phyloP scores from a whole-genome alignment of 2,329 filamentous ascomycete species.

The Diplodia mutila region DNA sequence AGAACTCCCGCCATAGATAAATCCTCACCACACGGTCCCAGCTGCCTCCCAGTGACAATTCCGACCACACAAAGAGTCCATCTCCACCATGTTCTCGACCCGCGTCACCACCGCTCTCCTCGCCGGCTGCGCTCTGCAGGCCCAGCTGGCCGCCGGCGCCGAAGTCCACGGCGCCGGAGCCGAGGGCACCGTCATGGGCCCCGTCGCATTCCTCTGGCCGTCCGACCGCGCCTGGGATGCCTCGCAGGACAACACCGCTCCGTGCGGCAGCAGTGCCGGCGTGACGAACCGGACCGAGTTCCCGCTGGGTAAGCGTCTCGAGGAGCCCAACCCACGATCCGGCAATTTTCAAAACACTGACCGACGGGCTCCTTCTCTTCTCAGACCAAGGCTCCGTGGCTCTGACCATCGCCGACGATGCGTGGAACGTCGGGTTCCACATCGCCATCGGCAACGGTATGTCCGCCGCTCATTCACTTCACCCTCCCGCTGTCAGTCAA shows the following conservation, averaged over 20 bases:
- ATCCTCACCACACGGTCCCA: not conserved
- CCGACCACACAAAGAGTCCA: not conserved
- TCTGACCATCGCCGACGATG: constrained; percentile 61
- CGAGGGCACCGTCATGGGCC: constrained; percentile 52
- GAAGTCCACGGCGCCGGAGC: constrained; percentile 32
- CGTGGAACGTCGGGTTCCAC: constrained; percentile 58
- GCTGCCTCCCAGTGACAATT: not conserved
- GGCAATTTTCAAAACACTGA: constrained; percentile 1
- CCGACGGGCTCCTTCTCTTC: not conserved
- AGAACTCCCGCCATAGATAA: not conserved
- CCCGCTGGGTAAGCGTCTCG: constrained; percentile 58
- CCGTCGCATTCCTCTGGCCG: constrained; percentile 66
- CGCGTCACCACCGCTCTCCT: not conserved
- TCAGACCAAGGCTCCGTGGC: constrained; percentile 59
- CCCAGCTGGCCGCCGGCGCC: not conserved
- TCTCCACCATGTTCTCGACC: not conserved
- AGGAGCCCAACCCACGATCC: too few relatives aligned
- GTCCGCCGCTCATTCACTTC: constrained; percentile 25
- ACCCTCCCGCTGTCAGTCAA: not conserved
- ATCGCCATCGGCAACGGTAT: constrained; percentile 58
- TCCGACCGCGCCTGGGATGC: constrained; percentile 60
- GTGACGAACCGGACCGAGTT: constrained; percentile 59
- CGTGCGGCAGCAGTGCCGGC: constrained; percentile 59
- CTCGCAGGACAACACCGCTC: constrained; percentile 58
- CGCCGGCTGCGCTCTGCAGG: constrained; percentile 2